These are phyloP conservation scores for Taphrina confusa DNA, from an alignment of 1,139 yeast genomes.

Conservation along the genomic window DNA sequence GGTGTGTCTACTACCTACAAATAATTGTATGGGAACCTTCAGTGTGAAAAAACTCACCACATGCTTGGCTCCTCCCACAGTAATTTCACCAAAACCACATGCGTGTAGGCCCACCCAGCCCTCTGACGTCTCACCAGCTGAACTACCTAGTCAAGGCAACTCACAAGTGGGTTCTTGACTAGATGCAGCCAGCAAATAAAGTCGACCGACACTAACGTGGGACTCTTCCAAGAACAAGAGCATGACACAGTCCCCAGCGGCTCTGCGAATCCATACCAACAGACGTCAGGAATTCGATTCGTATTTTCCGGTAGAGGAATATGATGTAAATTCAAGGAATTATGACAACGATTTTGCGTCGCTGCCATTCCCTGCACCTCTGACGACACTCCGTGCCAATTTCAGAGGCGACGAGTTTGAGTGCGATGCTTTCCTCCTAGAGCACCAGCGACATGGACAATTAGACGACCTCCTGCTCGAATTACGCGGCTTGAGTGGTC, in stretches of 20 bases:
- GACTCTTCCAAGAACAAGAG: too few species aligned
- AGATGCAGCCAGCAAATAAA: too few species aligned
- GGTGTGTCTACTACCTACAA: too few species aligned
- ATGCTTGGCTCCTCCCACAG: too few species aligned
- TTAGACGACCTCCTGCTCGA: constrained; percentile 24
- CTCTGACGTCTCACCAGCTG: too few species aligned
- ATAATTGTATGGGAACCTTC: too few species aligned
- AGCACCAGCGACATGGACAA: constrained; percentile 29
- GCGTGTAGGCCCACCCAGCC: too few species aligned
- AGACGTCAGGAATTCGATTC: constrained; percentile 18
- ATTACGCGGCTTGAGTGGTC: constrained; percentile 13
- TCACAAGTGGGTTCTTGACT: too few species aligned
- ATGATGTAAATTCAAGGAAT: background rate
- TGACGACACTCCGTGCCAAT: constrained; percentile 11
- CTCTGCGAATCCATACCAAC: background rate
- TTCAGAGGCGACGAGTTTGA: constrained; percentile 22
- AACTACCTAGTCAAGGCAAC: too few species aligned
- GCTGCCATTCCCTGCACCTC: constrained; percentile 29
- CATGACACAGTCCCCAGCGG: background rate
- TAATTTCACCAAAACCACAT: too few species aligned
- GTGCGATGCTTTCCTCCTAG: constrained; percentile 18
- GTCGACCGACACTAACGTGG: too few species aligned
- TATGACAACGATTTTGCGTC: constrained; percentile 24
- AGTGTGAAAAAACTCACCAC: too few species aligned
- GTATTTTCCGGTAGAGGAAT: constrained; percentile 5